Evolutionary conservation across 2,329 filamentous ascomycete genomes (phyloP).

Genomic region (Dactylellina sp.): DNA sequence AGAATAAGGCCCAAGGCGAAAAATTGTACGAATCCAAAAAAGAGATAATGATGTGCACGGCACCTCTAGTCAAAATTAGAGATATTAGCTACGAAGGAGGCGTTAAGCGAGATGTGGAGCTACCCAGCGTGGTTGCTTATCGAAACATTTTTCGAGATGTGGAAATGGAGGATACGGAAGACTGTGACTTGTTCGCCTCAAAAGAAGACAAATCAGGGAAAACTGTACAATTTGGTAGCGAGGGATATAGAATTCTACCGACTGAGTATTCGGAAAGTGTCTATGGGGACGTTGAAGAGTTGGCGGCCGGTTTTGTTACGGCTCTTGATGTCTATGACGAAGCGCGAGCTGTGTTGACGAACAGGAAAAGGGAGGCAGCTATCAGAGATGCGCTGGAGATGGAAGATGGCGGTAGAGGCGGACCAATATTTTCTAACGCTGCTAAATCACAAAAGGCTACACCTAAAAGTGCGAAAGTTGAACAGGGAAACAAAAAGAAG

Average conservation of each 20-base stretch:
- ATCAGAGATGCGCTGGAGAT: slow-evolving; percentile 14
- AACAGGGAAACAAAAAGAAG: not conserved
- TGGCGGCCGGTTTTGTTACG: slow-evolving; percentile 5
- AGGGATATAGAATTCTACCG: slow-evolving; percentile 27
- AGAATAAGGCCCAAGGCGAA: too few relatives aligned
- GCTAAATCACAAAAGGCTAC: not conserved
- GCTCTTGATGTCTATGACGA: slow-evolving; percentile 40
- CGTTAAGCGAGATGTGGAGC: slow-evolving; percentile 12
- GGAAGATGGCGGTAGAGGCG: slow-evolving; percentile 2
- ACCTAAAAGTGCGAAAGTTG: not conserved
- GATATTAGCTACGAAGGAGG: not conserved
- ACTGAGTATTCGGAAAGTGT: not conserved
- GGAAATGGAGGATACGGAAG: slow-evolving; percentile 13
- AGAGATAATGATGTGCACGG: slow-evolving; percentile 30
- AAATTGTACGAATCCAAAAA: not conserved
- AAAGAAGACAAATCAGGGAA: not conserved
- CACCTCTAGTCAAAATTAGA: slow-evolving; percentile 25
- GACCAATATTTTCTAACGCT: not conserved
- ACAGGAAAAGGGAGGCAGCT: slow-evolving; percentile 8
- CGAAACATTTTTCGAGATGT: slow-evolving; percentile 41
- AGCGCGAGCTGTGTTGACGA: slow-evolving; percentile 12
- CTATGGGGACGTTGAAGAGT: not conserved
- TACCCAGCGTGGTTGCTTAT: slow-evolving; percentile 8
- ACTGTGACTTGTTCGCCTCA: not conserved
- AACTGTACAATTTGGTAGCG: slow-evolving; percentile 35